phyloP scores from a whole-genome alignment of 371 early-diverging fungal species.

The Funneliformis caledonium region DNA sequence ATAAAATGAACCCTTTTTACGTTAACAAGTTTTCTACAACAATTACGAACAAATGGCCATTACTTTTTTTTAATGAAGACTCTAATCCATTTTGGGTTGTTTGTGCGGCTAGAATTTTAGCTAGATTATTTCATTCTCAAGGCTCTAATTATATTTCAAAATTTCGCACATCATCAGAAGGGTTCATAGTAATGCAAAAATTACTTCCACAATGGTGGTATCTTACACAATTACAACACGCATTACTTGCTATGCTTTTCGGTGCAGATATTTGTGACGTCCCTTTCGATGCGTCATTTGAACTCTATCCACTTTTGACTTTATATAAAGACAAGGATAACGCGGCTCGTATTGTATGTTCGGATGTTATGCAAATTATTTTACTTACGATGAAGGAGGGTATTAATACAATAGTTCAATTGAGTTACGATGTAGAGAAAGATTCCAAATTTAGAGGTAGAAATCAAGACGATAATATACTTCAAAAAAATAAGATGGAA shows the following conservation, averaged over 20 bases:
- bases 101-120: slow-evolving; percentile 62
- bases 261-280: slow-evolving; percentile 64
- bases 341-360: slow-evolving; percentile 41
- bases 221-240: slow-evolving; percentile 63
- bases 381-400: slow-evolving; percentile 52
- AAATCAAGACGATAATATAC: slow-evolving; percentile 11
- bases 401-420: slow-evolving; percentile 44
- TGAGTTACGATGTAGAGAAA: slow-evolving; percentile 38
- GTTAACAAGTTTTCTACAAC: slow-evolving; percentile 62
- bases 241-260: slow-evolving; percentile 60
- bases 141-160: slow-evolving; percentile 59
- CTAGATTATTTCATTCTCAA: slow-evolving; percentile 58
- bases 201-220: slow-evolving; percentile 68
- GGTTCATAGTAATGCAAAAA: slow-evolving; percentile 61
- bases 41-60: slow-evolving; percentile 75
- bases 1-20: slow-evolving; percentile 52
- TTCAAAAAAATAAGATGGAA: neutral
- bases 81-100: slow-evolving; percentile 65
- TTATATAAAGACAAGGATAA: slow-evolving; percentile 48
- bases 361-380: slow-evolving; percentile 52
- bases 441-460: neutral
- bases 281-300: slow-evolving; percentile 53
- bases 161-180: slow-evolving; percentile 63
- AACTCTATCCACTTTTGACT: slow-evolving; percentile 56
- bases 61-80: slow-evolving; percentile 64